phyloP scores from a whole-genome alignment of 257 asterid genomes.

The Forsythia viridissima region DNA sequence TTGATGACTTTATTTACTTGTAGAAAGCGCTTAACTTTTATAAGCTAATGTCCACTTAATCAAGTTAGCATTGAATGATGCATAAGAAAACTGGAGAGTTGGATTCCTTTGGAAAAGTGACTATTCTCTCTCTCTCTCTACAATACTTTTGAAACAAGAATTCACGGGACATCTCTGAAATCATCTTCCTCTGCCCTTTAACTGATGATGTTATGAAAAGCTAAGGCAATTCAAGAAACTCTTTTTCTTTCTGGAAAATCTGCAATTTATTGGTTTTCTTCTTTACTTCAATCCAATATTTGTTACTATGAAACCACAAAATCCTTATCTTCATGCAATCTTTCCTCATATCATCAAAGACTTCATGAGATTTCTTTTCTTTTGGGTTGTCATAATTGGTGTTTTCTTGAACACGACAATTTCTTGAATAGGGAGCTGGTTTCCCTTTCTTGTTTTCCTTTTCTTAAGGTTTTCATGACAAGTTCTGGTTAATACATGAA shows the following conservation, averaged over 20 bases:
- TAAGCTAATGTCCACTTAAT: neutral
- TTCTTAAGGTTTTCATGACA: too few species aligned
- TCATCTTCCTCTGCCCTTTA: constrained; percentile 40
- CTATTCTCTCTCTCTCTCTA: too few species aligned
- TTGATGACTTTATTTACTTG: neutral
- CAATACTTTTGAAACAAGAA: constrained; percentile 43
- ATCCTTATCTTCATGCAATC: too few species aligned
- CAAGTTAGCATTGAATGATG: constrained; percentile 32
- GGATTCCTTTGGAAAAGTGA: constrained; percentile 17
- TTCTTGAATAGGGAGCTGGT: neutral
- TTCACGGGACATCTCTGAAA: constrained; percentile 57
- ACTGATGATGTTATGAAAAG: constrained; percentile 21
- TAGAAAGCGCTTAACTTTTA: neutral
- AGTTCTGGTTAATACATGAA: constrained; percentile 40
- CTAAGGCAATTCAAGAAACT: constrained; percentile 5
- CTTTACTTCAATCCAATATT: neutral
- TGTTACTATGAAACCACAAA: constrained; percentile 15
- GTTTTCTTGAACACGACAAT: neutral
- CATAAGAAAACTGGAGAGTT: constrained; percentile 2
- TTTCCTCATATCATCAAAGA: too few species aligned
- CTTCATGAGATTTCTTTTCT: too few species aligned
- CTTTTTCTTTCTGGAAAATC: constrained; percentile 18
- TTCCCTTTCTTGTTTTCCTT: too few species aligned
- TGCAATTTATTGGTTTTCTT: neutral
- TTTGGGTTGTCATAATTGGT: too few species aligned